A percentile compares a stretch with the other conserved stretches of the same genome.
phyloP scores from a whole-genome alignment of 73 alveolate species.

The Stentor coeruleus region DNA sequence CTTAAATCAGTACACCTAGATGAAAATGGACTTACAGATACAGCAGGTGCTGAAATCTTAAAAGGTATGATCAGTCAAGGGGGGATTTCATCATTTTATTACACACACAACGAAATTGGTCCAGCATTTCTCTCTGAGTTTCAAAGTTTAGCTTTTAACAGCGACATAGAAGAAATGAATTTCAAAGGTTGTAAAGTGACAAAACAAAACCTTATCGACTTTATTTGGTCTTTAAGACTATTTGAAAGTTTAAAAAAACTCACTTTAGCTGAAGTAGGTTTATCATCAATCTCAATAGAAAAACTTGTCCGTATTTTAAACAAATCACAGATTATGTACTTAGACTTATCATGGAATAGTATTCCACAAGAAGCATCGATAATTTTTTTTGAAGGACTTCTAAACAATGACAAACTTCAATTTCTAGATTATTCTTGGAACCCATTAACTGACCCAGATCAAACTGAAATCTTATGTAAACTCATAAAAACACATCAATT shows the following conservation, averaged over 20 bases:
- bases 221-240: not conserved
- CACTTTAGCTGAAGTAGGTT: not conserved
- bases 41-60: not conserved
- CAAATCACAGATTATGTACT: not conserved
- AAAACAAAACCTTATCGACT: not conserved
- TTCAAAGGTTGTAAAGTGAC: slow-evolving; percentile 14
- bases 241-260: not conserved
- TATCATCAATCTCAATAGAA: not conserved
- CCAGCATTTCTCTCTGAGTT: not conserved
- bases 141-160: not conserved
- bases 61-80: not conserved
- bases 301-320: not conserved
- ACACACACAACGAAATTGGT: slow-evolving; percentile 15
- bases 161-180: not conserved
- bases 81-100: not conserved
- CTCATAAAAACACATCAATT: not conserved
- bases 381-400: not conserved
- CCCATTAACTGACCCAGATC: not conserved
- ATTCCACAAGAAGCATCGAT: not conserved
- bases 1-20: not conserved
- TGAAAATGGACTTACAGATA: not conserved
- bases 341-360: not conserved
- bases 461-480: not conserved
- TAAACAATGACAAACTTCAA: not conserved
- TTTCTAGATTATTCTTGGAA: slow-evolving; percentile 22